A percentile compares a stretch with the other conserved stretches of the same genome.
phyloP scores from a whole-genome alignment of 139 green algal species.

The Tetraselmis striata region DNA sequence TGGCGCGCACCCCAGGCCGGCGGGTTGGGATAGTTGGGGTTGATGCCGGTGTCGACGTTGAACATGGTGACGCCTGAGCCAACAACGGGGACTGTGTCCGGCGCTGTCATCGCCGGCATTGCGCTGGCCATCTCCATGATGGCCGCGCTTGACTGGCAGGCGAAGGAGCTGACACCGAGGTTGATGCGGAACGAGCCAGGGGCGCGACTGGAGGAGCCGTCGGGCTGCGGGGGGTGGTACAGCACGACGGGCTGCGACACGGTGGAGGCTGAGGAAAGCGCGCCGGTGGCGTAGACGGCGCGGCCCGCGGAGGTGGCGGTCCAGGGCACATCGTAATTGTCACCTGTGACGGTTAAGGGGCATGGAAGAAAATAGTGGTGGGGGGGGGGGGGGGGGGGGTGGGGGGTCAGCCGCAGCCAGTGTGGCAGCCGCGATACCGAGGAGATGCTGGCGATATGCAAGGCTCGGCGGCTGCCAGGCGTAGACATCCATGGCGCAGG shows the following conservation, averaged over 20 bases:
- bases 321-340: neutral
- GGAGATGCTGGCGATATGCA: no score
- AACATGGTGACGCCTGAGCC: neutral
- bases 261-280: constrained; percentile 9
- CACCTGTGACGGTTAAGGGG: neutral
- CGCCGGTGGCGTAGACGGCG: neutral
- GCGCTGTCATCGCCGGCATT: neutral
- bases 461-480: no score
- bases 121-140: constrained; percentile 2
- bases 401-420: no score
- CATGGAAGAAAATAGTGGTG: neutral
- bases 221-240: neutral
- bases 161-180: neutral
- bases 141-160: neutral
- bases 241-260: constrained; percentile 1
- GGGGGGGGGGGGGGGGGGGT: neutral
- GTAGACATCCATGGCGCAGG: no score
- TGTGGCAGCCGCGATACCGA: no score
- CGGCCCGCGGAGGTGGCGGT: neutral
- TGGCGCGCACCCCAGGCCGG: constrained; percentile 7
- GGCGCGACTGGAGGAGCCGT: neutral
- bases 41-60: constrained; percentile 2
- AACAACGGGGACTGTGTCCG: neutral
- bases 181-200: neutral
- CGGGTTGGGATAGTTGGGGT: constrained; percentile 10